phyloP scores from a whole-genome alignment of 441 rosid species.

The Corymbia calophylla region DNA sequence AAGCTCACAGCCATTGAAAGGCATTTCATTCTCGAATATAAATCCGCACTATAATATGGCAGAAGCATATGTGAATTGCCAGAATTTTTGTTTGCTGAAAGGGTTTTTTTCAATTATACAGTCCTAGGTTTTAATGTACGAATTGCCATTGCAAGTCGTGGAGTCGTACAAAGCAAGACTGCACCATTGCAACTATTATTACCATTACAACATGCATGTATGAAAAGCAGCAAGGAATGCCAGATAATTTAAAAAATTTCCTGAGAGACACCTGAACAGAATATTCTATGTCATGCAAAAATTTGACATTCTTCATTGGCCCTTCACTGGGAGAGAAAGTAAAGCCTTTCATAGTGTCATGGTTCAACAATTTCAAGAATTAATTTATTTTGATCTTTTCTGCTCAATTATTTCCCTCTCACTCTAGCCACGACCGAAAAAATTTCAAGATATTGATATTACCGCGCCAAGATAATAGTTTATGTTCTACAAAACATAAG shows the following conservation, averaged over 20 bases:
- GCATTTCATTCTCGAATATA: neutral
- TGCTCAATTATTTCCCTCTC: neutral
- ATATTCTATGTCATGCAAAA: neutral
- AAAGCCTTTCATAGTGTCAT: neutral
- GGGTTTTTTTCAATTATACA: neutral
- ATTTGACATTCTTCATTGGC: neutral
- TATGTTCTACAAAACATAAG: neutral
- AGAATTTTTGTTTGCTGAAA: neutral
- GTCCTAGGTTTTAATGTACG: neutral
- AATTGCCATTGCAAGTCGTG: neutral
- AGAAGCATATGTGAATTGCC: neutral
- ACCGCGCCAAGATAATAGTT: neutral
- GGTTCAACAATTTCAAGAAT: neutral
- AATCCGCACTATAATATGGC: neutral
- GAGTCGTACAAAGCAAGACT: neutral
- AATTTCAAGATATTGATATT: neutral
- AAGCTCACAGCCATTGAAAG: neutral
- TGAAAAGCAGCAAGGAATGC: neutral
- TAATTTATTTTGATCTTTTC: neutral
- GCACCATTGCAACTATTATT: neutral
- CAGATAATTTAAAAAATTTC: neutral
- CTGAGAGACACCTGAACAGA: neutral
- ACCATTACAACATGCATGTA: neutral
- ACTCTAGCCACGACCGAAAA: neutral
- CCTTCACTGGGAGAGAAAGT: neutral